Evolutionary conservation across 371 early-diverging fungal genomes (phyloP).

Genomic region (Mortierella polycephala): DNA sequence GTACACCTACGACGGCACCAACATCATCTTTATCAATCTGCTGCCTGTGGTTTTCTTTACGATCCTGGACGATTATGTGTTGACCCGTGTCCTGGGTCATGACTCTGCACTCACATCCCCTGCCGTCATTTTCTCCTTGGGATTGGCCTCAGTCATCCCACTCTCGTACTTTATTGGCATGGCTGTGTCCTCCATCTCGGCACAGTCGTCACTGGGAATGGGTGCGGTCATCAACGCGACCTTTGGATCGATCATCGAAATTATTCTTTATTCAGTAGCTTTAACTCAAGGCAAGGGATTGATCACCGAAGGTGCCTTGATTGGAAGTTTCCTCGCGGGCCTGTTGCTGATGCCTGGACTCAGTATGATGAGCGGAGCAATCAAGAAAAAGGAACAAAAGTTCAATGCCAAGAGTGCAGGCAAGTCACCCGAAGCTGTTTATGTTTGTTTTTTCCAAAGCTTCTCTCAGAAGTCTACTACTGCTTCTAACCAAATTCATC

Average conservation of each 20-base stretch:
- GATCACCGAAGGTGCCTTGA: slow-evolving; percentile 93
- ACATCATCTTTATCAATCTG: slow-evolving; percentile 94
- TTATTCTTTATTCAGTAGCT: slow-evolving; percentile 90
- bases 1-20: slow-evolving; percentile 94
- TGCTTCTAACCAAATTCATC: not conserved
- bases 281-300: slow-evolving; percentile 85
- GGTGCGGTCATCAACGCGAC: slow-evolving; percentile 97
- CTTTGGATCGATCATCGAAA: slow-evolving; percentile 95
- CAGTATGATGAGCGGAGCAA: slow-evolving; percentile 92
- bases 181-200: slow-evolving; percentile 93
- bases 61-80: slow-evolving; percentile 79
- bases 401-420: slow-evolving; percentile 95
- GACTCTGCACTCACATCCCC: slow-evolving; percentile 65
- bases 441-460: not conserved
- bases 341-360: slow-evolving; percentile 91
- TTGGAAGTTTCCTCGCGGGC: slow-evolving; percentile 90
- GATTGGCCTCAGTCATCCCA: slow-evolving; percentile 87
- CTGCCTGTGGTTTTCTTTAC: slow-evolving; percentile 81
- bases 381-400: slow-evolving; percentile 87
- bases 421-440: slow-evolving; percentile 7
- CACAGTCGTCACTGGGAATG: slow-evolving; percentile 88
- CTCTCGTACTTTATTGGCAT: slow-evolving; percentile 95
- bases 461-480: not conserved
- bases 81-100: slow-evolving; percentile 61
- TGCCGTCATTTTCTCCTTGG: slow-evolving; percentile 73